Percentiles rank a stretch among this genome's conserved stretches.
phyloP scores from a whole-genome alignment of 176 grass and related monocot genomes.

The Otatea glauca region DNA sequence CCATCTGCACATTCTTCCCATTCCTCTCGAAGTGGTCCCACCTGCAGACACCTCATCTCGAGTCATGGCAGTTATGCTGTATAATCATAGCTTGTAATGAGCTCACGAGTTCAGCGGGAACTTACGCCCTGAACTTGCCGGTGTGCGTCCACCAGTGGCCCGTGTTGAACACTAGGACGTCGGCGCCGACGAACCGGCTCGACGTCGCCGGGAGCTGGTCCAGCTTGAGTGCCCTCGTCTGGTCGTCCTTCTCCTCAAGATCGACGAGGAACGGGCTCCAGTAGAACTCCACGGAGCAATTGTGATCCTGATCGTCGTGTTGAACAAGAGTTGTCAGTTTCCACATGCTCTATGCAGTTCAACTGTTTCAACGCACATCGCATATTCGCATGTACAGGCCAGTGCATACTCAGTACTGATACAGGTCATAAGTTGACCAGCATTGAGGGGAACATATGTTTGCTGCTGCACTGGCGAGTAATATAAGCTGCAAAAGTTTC shows the following conservation, averaged over 20 bases:
- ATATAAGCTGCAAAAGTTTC: too few species aligned
- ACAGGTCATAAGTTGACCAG: too few species aligned
- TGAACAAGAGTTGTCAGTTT: not conserved
- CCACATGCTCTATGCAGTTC: too few species aligned
- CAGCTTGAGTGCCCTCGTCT: conserved; percentile 51
- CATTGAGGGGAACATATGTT: too few species aligned
- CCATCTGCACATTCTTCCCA: conserved; percentile 46
- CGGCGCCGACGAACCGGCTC: conserved; percentile 32
- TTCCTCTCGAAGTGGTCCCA: conserved; percentile 59
- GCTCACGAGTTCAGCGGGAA: not conserved
- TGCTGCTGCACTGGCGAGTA: too few species aligned
- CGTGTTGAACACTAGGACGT: conserved; percentile 71
- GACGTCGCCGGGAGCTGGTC: conserved; percentile 44
- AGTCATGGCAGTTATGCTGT: conserved; percentile 16
- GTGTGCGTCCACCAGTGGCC: conserved; percentile 82
- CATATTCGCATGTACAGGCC: too few species aligned
- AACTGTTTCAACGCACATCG: not conserved
- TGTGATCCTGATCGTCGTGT: conserved; percentile 53
- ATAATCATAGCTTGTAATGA: not conserved
- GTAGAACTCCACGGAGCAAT: conserved; percentile 65
- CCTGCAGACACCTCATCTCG: conserved; percentile 18
- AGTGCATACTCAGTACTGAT: too few species aligned
- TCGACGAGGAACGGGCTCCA: conserved; percentile 72
- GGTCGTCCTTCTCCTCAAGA: conserved; percentile 44
- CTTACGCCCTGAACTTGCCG: conserved; percentile 64